These are phyloP conservation scores for Leucogyrophana mollusca DNA, from an alignment of 768 basidiomycete species.

Conservation along the genomic window DNA sequence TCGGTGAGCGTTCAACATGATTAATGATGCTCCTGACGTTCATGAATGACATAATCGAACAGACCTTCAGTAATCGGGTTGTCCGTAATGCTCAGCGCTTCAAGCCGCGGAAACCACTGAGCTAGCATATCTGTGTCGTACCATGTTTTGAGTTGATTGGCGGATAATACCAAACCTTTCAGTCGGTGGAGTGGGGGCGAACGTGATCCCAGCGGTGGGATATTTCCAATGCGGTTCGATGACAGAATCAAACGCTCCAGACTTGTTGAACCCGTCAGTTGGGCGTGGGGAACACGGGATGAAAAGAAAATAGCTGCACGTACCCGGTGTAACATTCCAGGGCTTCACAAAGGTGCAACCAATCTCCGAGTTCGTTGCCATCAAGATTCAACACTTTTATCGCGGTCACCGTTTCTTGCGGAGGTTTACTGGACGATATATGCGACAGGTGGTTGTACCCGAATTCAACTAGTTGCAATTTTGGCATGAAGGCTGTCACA, in stretches of 20 bases:
- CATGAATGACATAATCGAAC: slow-evolving; percentile 5
- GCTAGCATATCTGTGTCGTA: slow-evolving; percentile 60
- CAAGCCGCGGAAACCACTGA: slow-evolving; percentile 66
- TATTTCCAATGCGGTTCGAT: slow-evolving; percentile 53
- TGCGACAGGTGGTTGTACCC: slow-evolving; percentile 62
- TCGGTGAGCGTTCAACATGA: neutral
- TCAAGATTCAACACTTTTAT: slow-evolving; percentile 68
- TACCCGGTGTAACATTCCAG: slow-evolving; percentile 48
- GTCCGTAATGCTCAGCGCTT: slow-evolving; percentile 56
- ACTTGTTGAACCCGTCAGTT: slow-evolving; percentile 30
- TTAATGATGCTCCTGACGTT: too few relatives aligned
- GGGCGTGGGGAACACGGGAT: neutral
- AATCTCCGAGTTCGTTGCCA: slow-evolving; percentile 58
- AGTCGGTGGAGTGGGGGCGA: slow-evolving; percentile 34
- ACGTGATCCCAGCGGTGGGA: slow-evolving; percentile 33
- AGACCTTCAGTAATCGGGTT: slow-evolving; percentile 66
- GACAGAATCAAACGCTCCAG: slow-evolving; percentile 66
- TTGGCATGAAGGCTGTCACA: slow-evolving; percentile 53
- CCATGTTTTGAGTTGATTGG: slow-evolving; percentile 62
- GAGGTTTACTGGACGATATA: slow-evolving; percentile 20
- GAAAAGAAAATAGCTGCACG: slow-evolving; percentile 1
- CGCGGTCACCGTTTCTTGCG: slow-evolving; percentile 14
- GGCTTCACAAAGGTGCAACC: slow-evolving; percentile 48
- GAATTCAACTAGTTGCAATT: slow-evolving; percentile 56
- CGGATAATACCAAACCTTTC: slow-evolving; percentile 61